Conservation (phyloP, 2,329 filamentous ascomycete species). For the Scorias spongiosa region DNA sequence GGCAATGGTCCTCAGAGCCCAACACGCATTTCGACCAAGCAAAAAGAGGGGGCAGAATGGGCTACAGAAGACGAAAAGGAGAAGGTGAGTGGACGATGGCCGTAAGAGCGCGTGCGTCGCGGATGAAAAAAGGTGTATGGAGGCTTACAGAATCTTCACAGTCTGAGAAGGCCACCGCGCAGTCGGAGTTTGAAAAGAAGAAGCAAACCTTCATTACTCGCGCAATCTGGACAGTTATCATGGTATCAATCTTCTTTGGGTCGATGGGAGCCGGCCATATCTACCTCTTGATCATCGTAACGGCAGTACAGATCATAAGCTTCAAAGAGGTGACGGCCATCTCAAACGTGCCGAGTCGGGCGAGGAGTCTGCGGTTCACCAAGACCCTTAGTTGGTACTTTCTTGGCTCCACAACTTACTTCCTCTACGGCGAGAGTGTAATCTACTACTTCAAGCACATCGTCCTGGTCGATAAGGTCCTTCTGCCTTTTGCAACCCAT, state of each 20-base stretch:
- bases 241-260: slow-evolving; percentile 86
- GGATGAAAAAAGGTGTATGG: neutral
- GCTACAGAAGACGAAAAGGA: slow-evolving; percentile 21
- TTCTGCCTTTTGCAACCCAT: slow-evolving; percentile 87
- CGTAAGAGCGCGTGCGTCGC: slow-evolving; percentile 1
- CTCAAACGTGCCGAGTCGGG: slow-evolving; percentile 81
- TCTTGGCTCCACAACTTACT: slow-evolving; percentile 98
- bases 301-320: slow-evolving; percentile 84
- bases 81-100: slow-evolving; percentile 5
- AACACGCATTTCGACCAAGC: slow-evolving; percentile 7
- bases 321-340: slow-evolving; percentile 99
- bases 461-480: slow-evolving; percentile 80
- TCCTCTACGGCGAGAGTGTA: slow-evolving; percentile 93
- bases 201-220: slow-evolving; percentile 95
- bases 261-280: slow-evolving; percentile 93
- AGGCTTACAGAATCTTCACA: neutral
- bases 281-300: slow-evolving; percentile 89
- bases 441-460: slow-evolving; percentile 99
- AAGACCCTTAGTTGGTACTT: slow-evolving; percentile 99
- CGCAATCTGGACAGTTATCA: slow-evolving; percentile 94
- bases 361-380: slow-evolving; percentile 79
- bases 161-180: slow-evolving; percentile 5
- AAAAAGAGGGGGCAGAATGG: slow-evolving; percentile 17
- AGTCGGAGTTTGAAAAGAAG: slow-evolving; percentile 86
- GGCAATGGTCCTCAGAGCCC: slow-evolving; percentile 12